Base-by-base conservation (phyloP, 805 yeast genomes). In the Spathaspora boniae region DNA sequence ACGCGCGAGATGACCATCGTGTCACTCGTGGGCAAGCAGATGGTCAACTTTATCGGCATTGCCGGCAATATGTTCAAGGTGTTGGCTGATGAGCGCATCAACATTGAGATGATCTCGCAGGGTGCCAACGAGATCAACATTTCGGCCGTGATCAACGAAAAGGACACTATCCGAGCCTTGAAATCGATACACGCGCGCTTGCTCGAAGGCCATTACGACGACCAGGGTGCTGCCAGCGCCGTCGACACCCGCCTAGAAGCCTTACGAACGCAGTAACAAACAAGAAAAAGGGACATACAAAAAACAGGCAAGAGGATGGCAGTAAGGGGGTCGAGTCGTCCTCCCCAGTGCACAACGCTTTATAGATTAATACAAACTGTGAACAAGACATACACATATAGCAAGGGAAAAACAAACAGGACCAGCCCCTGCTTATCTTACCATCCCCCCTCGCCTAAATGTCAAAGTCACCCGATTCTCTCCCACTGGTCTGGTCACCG, bases 61-160 rank as follows among this genome's bases (percentile, higher is more conserved):
- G 98, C 98, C 0, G 96, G 97, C 31, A 82, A 87, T 47, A 91
- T 91, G 96, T 93, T 93, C 68, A 80, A 88, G 49, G 86, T 94
- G 2, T 69, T 93, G 47, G 97, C 98, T 6, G 89, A 86, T 53
- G 94, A 91, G 51, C 76, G 77, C 30, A 83, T 93, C 55, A 93
- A 93, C 63, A 87, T 93, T 49, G 98, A 93, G 62, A 93, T 93
- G 98, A 93, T 93, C 62, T 78, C 88, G 39, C 98, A 93, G 72
- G 98, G 98, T 51, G 96, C 98, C 14, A 91, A 91, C 54, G 98
- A 93, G 64, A 93, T 93, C 54, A 93, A 93, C 59, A 93, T 93
- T 35, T 85, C 95, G 22, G 94, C 97, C 45, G 98, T 93, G 35
- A 87, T 93, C 43, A 85, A 84, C 45, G 87, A 85, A 46, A 65